Conservation (phyloP, 139 green algal genomes). For the Medakamo hakoo region DNA sequence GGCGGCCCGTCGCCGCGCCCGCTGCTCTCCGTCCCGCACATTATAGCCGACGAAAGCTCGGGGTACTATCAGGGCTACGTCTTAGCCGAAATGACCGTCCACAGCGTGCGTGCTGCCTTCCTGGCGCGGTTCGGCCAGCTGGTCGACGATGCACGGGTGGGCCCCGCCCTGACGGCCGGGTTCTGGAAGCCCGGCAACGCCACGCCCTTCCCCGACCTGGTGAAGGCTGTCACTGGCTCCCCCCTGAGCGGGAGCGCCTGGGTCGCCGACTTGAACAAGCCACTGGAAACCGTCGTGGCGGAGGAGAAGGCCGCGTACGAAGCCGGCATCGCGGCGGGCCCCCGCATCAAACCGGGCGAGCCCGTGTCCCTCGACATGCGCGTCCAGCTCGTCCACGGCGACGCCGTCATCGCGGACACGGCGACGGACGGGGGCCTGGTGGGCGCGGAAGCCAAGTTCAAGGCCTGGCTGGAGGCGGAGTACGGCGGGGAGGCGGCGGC, state of each 20-base stretch:
- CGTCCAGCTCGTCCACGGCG: constrained; percentile 58
- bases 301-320: constrained; percentile 43
- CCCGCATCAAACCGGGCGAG: constrained; percentile 21
- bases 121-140: constrained; percentile 25
- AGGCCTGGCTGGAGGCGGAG: constrained; percentile 22
- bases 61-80: constrained; percentile 64
- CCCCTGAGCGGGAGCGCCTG: constrained; percentile 31
- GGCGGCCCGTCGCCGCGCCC: constrained; percentile 25
- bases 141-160: constrained; percentile 32
- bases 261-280: constrained; percentile 27
- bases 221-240: constrained; percentile 31
- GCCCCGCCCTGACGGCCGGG: constrained; percentile 17
- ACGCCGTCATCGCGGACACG: constrained; percentile 45
- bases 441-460: constrained; percentile 36
- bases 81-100: constrained; percentile 43
- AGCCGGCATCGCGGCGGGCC: constrained; percentile 20
- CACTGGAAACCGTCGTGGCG: constrained; percentile 16
- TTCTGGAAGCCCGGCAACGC: constrained; percentile 36
- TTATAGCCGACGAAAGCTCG: constrained; percentile 41
- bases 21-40: constrained; percentile 44
- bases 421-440: constrained; percentile 22
- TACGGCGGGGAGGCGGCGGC: neutral
- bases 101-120: constrained; percentile 57
- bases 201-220: constrained; percentile 45
- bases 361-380: constrained; percentile 53